Evolutionary conservation across 2,329 filamentous ascomycete genomes (phyloP).

Genomic region (Xylariaceae sp.): DNA sequence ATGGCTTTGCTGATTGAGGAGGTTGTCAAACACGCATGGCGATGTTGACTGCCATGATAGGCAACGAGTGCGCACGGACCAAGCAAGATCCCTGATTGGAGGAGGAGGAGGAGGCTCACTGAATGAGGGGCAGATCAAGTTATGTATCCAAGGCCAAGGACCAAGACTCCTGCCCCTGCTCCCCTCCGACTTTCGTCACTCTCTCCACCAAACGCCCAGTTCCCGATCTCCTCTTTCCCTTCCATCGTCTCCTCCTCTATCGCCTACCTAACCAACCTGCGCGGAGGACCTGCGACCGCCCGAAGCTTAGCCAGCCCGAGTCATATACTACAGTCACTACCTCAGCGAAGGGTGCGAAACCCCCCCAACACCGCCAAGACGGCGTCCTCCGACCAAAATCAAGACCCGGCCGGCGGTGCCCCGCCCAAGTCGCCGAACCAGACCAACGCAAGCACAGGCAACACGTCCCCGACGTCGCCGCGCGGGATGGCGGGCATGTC

Average conservation of each 20-base stretch:
- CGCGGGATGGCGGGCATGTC: constrained; percentile 18
- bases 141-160: too few relatives aligned
- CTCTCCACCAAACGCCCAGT: neutral
- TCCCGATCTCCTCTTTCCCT: neutral
- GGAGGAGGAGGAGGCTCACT: too few relatives aligned
- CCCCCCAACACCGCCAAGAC: constrained; percentile 19
- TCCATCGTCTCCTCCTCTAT: neutral
- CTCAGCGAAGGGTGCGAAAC: too few relatives aligned
- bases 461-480: constrained; percentile 10
- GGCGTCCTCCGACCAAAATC: constrained; percentile 23
- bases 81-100: too few relatives aligned
- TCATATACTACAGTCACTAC: too few relatives aligned
- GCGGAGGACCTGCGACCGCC: neutral
- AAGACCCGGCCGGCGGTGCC: constrained; percentile 9
- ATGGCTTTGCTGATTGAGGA: too few relatives aligned
- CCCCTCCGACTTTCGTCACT: neutral
- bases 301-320: neutral
- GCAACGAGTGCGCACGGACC: too few relatives aligned
- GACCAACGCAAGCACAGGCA: constrained; percentile 3
- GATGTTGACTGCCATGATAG: too few relatives aligned
- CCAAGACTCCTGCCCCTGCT: too few relatives aligned
- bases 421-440: constrained; percentile 19
- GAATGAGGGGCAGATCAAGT: neutral
- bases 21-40: too few relatives aligned
- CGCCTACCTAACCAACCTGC: constrained; percentile 4